Evolutionary conservation across 805 yeast genomes (phyloP), one percentile per base, ranked within the genome.

Genomic region (Brettanomyces nanus): DNA sequence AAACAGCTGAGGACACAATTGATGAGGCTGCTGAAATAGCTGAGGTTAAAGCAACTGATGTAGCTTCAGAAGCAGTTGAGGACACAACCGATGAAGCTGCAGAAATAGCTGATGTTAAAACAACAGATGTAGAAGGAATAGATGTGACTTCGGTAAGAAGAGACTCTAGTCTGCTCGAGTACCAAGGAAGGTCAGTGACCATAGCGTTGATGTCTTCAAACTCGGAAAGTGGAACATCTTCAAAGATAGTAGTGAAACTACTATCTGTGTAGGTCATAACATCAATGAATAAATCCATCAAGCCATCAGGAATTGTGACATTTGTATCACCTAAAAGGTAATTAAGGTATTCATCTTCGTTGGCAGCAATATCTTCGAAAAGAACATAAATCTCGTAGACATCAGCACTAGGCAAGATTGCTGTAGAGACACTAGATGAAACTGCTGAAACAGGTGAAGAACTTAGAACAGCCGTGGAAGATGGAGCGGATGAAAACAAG

Each of bases 211-310:
- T 37, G 4, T 48, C 33, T 3, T 43, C 31, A 17, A 41, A 35
- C 22, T 35, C 42, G 1, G 37, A 28, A 7, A 6, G 9, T 7
- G 7, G 14, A 9, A 28, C 42, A 19, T 46, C 22, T 36, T 54
- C 47, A 43, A 60, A 52, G 39, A 66, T 51, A 23, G 71, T 66
- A 29, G 71, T 66, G 52, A 64, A 66, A 13, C 66, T 53, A 36
- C 63, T 59, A 48, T 66, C 69, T 9, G 65, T 66, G 51, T 66
- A 66, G 29, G 69, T 66, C 21, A 45, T 48, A 28, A 57, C 61
- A 25, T 48, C 45, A 7, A 6, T n/a, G 14, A n/a, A 7, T n/a
- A 28, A 28, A 14, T 14, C n/a, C 14, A 28, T 13, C 17, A 28
- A 9, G 9, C 31, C 31, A 23, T 23, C 26, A 23, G 26, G 26